Percentiles rank a stretch among this genome's conserved stretches.
phyloP scores from a whole-genome alignment of 1,139 yeast genomes.

The Kazachstania sp. region DNA sequence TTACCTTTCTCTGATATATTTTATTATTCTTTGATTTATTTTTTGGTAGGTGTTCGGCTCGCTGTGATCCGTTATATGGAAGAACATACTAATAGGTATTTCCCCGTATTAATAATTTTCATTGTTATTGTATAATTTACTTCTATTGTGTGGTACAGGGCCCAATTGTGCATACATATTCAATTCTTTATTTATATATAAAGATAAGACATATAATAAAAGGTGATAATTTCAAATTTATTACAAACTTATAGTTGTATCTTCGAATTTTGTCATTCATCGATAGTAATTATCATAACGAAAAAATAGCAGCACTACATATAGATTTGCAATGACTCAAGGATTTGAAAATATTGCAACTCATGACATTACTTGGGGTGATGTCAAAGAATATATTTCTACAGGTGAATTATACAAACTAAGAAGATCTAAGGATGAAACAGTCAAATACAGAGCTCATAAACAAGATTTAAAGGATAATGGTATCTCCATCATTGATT shows the following conservation, averaged over 20 bases:
- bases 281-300: neutral
- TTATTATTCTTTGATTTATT: too few species aligned
- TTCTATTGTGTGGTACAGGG: too few species aligned
- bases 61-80: too few species aligned
- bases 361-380: constrained; percentile 15
- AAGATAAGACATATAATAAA: too few species aligned
- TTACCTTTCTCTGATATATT: too few species aligned
- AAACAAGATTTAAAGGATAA: constrained; percentile 11
- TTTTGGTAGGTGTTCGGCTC: too few species aligned
- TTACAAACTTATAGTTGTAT: neutral
- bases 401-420: constrained; percentile 19
- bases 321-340: neutral
- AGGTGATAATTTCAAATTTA: neutral
- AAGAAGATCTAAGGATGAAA: constrained; percentile 14
- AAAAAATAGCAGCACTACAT: neutral
- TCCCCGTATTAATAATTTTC: too few species aligned
- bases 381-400: constrained; percentile 12
- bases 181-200: too few species aligned
- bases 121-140: too few species aligned
- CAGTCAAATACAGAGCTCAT: constrained; percentile 19
- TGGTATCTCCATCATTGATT: constrained; percentile 13
- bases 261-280: neutral
- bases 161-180: too few species aligned
- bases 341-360: constrained; percentile 3
- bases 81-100: too few species aligned